phyloP scores from a whole-genome alignment of 2,329 filamentous ascomycete genomes.

The Penicillium hordei region DNA sequence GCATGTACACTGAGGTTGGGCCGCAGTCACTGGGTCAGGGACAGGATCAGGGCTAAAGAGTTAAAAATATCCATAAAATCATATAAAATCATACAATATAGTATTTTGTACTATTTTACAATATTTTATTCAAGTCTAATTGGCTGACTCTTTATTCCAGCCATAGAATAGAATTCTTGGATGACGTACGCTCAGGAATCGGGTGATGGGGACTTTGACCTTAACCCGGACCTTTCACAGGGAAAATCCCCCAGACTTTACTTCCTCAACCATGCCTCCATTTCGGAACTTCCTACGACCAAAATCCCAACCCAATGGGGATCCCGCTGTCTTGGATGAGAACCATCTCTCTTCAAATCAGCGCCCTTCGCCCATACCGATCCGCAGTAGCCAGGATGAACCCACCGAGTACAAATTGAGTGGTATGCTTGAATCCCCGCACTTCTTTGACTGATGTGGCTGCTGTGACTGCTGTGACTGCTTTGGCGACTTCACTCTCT shows the following conservation, averaged over 20 bases:
- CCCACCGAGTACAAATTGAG: conserved; percentile 77
- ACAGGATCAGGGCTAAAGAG: conserved; percentile 1
- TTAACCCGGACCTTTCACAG: neutral
- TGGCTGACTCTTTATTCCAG: neutral
- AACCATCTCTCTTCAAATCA: conserved; percentile 50
- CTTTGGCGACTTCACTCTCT: neutral
- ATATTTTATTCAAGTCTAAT: neutral
- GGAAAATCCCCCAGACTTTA: neutral
- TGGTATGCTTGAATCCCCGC: conserved; percentile 54
- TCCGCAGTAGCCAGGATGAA: conserved; percentile 62
- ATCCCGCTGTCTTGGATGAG: conserved; percentile 52
- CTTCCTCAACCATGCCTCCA: conserved; percentile 55
- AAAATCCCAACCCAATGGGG: conserved; percentile 51
- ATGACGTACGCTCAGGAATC: conserved; percentile 4
- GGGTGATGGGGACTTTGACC: neutral
- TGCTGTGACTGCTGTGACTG: neutral
- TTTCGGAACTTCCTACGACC: conserved; percentile 72
- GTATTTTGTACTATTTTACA: neutral
- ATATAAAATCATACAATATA: too few species aligned
- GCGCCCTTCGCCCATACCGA: conserved; percentile 53
- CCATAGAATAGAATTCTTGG: neutral
- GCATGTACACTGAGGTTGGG: neutral
- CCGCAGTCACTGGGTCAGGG: neutral
- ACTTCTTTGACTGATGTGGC: neutral
- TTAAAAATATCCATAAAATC: too few species aligned